Evolutionary conservation across 2,329 filamentous ascomycete species (phyloP).

Genomic region (Coleophoma eucalyptorum): DNA sequence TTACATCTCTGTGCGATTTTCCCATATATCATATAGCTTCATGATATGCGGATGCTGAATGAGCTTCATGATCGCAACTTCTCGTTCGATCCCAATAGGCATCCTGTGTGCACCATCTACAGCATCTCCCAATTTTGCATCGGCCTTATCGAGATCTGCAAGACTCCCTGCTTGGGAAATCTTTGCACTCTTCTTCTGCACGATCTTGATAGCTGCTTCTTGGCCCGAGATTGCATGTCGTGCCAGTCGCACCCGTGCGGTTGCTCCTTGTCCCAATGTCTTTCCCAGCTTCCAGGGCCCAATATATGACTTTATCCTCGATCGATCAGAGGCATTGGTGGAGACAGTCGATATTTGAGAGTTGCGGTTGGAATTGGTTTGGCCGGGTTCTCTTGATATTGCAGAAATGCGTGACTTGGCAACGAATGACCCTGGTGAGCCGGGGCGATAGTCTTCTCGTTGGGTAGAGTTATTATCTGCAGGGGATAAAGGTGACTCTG

Average conservation of each 20-base stretch:
- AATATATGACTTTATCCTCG: slow-evolving; percentile 63
- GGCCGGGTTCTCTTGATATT: slow-evolving; percentile 26
- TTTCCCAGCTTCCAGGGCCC: slow-evolving; percentile 92
- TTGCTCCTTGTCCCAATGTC: slow-evolving; percentile 85
- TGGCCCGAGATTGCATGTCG: slow-evolving; percentile 76
- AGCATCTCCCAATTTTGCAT: slow-evolving; percentile 50
- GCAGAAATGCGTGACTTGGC: slow-evolving; percentile 29
- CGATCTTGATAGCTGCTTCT: slow-evolving; percentile 90
- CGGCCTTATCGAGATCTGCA: slow-evolving; percentile 74
- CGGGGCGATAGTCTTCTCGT: slow-evolving; percentile 12
- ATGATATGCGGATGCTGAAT: slow-evolving; percentile 95
- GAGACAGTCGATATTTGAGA: slow-evolving; percentile 35
- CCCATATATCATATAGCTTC: slow-evolving; percentile 94
- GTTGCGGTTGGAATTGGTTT: slow-evolving; percentile 29
- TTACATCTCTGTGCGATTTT: slow-evolving; percentile 92
- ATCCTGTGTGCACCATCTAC: slow-evolving; percentile 64
- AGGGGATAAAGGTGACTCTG: too few relatives aligned
- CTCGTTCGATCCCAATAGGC: slow-evolving; percentile 85
- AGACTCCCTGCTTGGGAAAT: slow-evolving; percentile 83
- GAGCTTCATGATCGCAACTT: slow-evolving; percentile 95
- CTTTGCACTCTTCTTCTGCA: slow-evolving; percentile 77
- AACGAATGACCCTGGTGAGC: slow-evolving; percentile 22
- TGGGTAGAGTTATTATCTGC: slow-evolving; percentile 1
- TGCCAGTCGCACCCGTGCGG: slow-evolving; percentile 81
- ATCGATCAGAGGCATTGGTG: slow-evolving; percentile 27